These are phyloP conservation scores for Kuraishia hungarica DNA, from an alignment of 805 yeast genomes.

Conservation along the genomic window DNA sequence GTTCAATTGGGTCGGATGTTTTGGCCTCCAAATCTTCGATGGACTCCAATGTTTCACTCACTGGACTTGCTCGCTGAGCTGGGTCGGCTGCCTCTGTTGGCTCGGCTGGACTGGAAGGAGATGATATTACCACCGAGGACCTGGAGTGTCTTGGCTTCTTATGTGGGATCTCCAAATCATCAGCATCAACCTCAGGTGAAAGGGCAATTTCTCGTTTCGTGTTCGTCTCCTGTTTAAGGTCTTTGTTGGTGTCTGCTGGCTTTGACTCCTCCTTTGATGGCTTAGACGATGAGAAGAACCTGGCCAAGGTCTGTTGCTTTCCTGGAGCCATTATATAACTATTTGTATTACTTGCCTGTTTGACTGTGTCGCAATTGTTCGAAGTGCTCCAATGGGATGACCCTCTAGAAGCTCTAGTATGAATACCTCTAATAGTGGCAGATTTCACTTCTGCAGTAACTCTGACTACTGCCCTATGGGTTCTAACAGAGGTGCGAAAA, in stretches of 20 bases:
- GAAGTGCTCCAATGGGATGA: not conserved
- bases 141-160: not conserved
- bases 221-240: not conserved
- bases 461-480: not conserved
- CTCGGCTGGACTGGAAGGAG: not conserved
- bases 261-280: not conserved
- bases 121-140: not conserved
- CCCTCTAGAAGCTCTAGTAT: not conserved
- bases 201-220: not conserved
- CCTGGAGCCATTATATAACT: not conserved
- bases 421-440: not conserved
- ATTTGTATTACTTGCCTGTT: too few relatives aligned
- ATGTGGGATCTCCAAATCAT: not conserved
- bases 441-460: not conserved
- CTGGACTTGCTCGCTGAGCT: too few relatives aligned
- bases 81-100: too few relatives aligned
- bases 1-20: not conserved
- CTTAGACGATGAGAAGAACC: not conserved
- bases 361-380: too few relatives aligned
- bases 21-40: not conserved
- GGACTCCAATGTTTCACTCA: not conserved
- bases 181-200: not conserved
- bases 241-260: not conserved
- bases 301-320: constrained; percentile 1
- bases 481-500: not conserved